Conservation (phyloP, 192 early-diverging fungal species). For the Piromyces sp. region DNA sequence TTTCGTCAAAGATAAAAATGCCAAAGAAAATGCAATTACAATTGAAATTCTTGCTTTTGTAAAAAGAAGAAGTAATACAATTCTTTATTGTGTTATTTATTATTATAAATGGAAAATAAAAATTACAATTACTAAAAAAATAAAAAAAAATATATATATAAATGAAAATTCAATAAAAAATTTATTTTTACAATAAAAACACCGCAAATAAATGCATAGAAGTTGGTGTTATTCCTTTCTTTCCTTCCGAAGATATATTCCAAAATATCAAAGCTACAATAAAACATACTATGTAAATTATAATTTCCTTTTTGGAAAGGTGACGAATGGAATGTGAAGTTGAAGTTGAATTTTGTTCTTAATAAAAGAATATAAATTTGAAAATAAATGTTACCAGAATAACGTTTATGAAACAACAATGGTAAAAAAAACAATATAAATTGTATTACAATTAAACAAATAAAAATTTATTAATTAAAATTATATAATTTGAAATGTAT, state of each 20-base stretch:
- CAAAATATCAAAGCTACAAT: not conserved
- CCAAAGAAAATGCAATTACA: not conserved
- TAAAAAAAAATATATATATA: not conserved
- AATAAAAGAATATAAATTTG: no score
- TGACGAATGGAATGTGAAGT: not conserved
- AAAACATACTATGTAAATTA: not conserved
- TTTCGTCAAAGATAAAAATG: not conserved
- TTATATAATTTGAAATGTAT: no score
- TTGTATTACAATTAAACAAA: no score
- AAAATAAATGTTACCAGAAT: no score
- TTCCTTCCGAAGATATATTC: not conserved
- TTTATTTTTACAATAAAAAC: not conserved
- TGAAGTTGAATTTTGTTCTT: not conserved
- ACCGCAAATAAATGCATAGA: not conserved
- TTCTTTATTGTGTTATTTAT: not conserved
- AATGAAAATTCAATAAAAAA: no score
- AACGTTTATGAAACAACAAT: no score
- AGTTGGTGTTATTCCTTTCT: not conserved
- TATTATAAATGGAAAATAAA: no score
- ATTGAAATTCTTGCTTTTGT: not conserved
- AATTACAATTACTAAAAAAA: not conserved
- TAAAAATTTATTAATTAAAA: no score
- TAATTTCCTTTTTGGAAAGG: not conserved
- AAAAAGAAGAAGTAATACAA: not conserved
- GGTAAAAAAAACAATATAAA: no score